Base-by-base conservation (phyloP, 352 stramenopile species). In the Pythium sp. region DNA sequence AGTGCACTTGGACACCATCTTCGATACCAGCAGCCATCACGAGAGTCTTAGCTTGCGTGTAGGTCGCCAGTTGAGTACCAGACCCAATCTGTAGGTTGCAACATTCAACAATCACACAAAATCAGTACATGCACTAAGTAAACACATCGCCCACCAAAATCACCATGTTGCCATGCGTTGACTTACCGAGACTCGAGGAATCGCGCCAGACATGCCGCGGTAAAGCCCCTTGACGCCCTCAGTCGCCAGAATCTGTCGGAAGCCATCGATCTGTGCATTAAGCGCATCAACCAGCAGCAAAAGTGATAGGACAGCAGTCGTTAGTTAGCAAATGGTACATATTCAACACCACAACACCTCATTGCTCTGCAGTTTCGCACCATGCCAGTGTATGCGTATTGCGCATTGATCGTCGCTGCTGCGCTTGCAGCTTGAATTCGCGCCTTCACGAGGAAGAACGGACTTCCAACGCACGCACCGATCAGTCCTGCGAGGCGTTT, bases 401-500 rank as follows among this genome's bases (percentile, higher is more conserved):
- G 87, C 7, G 86, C 74, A 72, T 96, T 94, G 56, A 94, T 88
- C 15, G 81, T 90, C 20, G 80, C 82, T 0, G 75, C 72, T 2
- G 84, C 90, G 67, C 86, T 94, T 24, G 86, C 84, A 0, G 88
- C 88, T 68, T 96, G 88, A 64, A 96, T 92, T 14, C 88, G 74
- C 32, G 88, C 85, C 67, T 96, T 96, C 7, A 96, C 80, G 28
- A 96, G 77, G 71, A 91, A 94, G 72, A 96, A 94, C 22, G 88
- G 88, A 68, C 85, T 94, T 30, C 88, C 88, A 63, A 93, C 77
- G 55, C 82, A 81, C 18, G 87, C 88, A 2, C 88, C 88, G 54
- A 94, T 86, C 62, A 92, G 80, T 15, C 86, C 86, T 84, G 41
- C 20, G 14, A 51, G 6, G 12, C 4, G 46, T n/a, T 58, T 1